Evolutionary conservation across 73 alveolate species (phyloP), one percentile per base, ranked within the genome.

Genomic region (Diophrys sp.): DNA sequence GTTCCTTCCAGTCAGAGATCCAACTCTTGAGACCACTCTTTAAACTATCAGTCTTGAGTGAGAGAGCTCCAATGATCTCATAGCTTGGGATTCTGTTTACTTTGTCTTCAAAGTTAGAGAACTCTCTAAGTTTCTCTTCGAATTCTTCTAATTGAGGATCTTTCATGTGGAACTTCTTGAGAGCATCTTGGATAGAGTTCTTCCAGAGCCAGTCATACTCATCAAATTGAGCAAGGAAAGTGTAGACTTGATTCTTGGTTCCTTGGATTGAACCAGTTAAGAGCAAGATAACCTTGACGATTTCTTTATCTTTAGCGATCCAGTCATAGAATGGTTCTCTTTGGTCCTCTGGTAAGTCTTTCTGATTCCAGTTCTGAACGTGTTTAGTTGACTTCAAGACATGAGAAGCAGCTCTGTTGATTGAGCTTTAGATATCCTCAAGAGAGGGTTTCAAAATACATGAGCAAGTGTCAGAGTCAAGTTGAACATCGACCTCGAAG

Each of bases 261-360:
- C 99, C 98, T 79, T 96, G 95, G 81, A 96, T 95, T 71, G 99
- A 92, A 66, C 99, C 99, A 71, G 99, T 98, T 79, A 98, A 91
- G 30, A 98, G 96, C 77, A 98, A 81, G 77, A 98, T 96, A 87
- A 98, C 99, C 95, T 98, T 96, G 23, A 98, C 99, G 72, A 98
- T 98, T 90, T 98, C 99, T 76, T 96, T 98, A 81, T 98, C 99
- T 74, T 97, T 93, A 14, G 99, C 99, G 69, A 98, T 97, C 97
- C 97, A 96, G 81, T 98, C 99, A 74, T 98, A 98, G 99, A 98
- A 98, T 54, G 99, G 96, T 34, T 97, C 97, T 80, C 95, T 94
- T 75, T 95, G 94, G 71, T 95, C 97, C 75, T 82, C 94, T 73
- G 90, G 97, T 53, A 69, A 87, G 74, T 96, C 98, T 79, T 95